These are phyloP conservation scores for Talaromyces sp. DNA, from an alignment of 2,329 filamentous ascomycete genomes.

Conservation along the genomic window DNA sequence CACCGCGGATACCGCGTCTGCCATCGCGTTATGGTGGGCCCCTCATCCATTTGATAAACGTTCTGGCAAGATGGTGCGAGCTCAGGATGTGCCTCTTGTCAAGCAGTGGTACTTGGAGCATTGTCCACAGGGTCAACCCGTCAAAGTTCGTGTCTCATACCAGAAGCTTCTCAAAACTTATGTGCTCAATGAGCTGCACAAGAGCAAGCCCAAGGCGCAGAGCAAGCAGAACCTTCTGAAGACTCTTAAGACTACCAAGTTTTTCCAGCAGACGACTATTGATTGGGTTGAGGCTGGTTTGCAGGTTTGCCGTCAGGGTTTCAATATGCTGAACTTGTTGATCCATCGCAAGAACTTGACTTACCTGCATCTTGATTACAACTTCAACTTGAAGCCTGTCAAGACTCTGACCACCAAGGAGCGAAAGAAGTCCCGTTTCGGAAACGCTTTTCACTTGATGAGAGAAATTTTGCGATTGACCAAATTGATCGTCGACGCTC, in stretches of 20 bases:
- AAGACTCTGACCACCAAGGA: slow-evolving; percentile 99
- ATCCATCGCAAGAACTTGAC: slow-evolving; percentile 99
- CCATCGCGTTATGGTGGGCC: slow-evolving; percentile 96
- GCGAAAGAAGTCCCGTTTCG: slow-evolving; percentile 98
- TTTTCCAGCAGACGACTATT: slow-evolving; percentile 99
- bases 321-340: slow-evolving; percentile 97
- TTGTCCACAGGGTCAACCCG: slow-evolving; percentile 83
- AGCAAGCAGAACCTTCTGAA: slow-evolving; percentile 91
- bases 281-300: slow-evolving; percentile 99
- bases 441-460: slow-evolving; percentile 99
- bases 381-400: slow-evolving; percentile 98
- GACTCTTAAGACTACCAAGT: slow-evolving; percentile 93
- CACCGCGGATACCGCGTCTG: slow-evolving; percentile 84
- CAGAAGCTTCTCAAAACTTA: slow-evolving; percentile 96
- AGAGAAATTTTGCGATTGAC: slow-evolving; percentile 93
- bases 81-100: slow-evolving; percentile 92
- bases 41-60: slow-evolving; percentile 93
- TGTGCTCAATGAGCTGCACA: slow-evolving; percentile 94
- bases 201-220: slow-evolving; percentile 91
- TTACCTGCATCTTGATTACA: slow-evolving; percentile 97
- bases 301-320: slow-evolving; percentile 96
- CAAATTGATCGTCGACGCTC: slow-evolving; percentile 96
- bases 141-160: slow-evolving; percentile 97
- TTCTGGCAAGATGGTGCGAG: slow-evolving; percentile 93
- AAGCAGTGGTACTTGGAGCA: slow-evolving; percentile 99